Percentiles rank a stretch among this genome's conserved stretches.
phyloP scores from a whole-genome alignment of 495 filamentous ascomycete genomes.

The Margaritispora aquatica region DNA sequence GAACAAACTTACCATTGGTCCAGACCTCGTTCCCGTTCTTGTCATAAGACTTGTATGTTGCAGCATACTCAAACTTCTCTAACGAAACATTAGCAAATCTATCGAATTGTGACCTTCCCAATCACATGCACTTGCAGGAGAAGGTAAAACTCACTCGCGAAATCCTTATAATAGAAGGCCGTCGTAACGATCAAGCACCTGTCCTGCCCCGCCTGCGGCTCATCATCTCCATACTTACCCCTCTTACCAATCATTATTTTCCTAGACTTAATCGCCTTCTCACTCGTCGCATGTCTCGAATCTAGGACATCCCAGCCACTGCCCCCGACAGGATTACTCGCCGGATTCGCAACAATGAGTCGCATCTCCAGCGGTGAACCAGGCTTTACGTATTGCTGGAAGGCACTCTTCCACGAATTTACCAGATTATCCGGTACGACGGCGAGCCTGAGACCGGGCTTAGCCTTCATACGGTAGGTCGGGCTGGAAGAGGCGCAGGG shows the following conservation, averaged over 20 bases:
- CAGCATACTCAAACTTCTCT: conserved; percentile 7
- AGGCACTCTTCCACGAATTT: neutral
- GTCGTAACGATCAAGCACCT: conserved; percentile 2
- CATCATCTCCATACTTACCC: neutral
- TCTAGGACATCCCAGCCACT: neutral
- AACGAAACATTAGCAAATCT: too few relatives aligned
- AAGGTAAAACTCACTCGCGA: neutral
- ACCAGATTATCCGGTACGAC: conserved; percentile 6
- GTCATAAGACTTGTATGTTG: neutral
- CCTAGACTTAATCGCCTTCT: neutral
- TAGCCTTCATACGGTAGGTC: conserved; percentile 4
- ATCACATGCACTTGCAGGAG: too few relatives aligned
- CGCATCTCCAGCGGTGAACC: neutral
- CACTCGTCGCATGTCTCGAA: conserved; percentile 1
- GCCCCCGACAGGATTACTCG: neutral
- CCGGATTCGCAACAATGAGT: neutral
- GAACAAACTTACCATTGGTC: neutral
- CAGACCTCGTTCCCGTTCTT: neutral
- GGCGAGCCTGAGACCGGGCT: conserved; percentile 5
- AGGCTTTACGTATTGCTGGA: neutral
- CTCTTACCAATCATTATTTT: neutral
- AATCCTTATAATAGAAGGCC: neutral
- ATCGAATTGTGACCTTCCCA: too few relatives aligned
- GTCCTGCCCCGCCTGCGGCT: neutral
- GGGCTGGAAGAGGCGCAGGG: conserved; percentile 5